Evolutionary conservation across 2,329 filamentous ascomycete genomes (phyloP), one percentile per base, ranked within the genome.

Genomic region (Botryotinia convoluta): DNA sequence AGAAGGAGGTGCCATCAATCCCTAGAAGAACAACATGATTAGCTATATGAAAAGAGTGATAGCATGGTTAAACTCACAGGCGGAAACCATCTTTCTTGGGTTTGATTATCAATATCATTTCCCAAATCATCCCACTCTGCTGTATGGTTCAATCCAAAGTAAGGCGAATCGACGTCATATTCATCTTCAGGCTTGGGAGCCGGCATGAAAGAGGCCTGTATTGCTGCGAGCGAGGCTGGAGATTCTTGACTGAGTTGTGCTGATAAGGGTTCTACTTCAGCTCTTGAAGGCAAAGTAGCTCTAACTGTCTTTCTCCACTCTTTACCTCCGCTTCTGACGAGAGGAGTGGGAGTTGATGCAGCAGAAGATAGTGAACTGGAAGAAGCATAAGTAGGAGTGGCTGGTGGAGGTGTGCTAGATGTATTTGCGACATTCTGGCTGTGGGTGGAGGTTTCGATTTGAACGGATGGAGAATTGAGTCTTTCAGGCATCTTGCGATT

Each of bases 251-350:
- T 44, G 39, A 42, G 39, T 14, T 42, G n/a, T 42, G 16, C 37
- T 0, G 61, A 10, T 3, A 9, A 29, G 7, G 6, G 0, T 32
- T 29, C n/a, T 3, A 4, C 12, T 14, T 64, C n/a, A 8, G 39
- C n/a, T 32, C 18, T 45, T 14, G 18, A 9, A 8, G 39, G 42
- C 14, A 45, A 65, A 2, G 6, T 65, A 22, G n/a, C 29, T 12
- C 22, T 35, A 1, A 8, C 5, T 0, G 35, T 9, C 3, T 35
- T 16, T n/a, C 63, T 65, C 42, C 63, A 35, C 2, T 6, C 9
- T n/a, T 6, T n/a, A 14, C 63, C 63, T 4, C 5, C 10, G 7
- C 10, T 48, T n/a, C 20, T 48, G 10, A 29, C 5, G 10, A 14
- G 3, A 8, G 63, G 44, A 16, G n/a, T 45, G 7, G 62, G 62